Base-by-base conservation (phyloP, 148 eudicot species). In the Vaccinium corymbosum region DNA sequence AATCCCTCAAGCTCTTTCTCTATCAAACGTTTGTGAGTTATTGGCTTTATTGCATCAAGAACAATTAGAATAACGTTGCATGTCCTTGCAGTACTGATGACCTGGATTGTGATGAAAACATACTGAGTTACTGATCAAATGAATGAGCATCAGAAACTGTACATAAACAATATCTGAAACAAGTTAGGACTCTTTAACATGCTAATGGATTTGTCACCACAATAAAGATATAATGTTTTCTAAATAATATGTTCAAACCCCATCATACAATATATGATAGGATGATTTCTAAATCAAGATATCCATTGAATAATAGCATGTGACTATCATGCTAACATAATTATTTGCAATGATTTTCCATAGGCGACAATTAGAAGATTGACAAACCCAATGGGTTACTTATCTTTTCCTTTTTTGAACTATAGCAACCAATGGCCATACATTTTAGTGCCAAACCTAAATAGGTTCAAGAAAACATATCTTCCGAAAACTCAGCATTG, bases 1-100 rank as follows among this genome's bases (percentile, higher is more conserved):
- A 97, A 97, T 81, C 99, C 99, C 82, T 97, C 99, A 62, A 97
- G 97, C 93, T 97, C 99, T 86, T 97, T 97, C 87, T 97, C 99
- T 78, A 97, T 97, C 55, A 97, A 88, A 80, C 99, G 96, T 90
- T 97, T 97, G 90, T 97, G 99, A 85, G 99, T 97, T 79, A 97
- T 95, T 11, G 99, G 99, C 88, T 97, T 97, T 86, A 97, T 97
- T 84, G 98, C 99, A 89, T 97, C 99, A 83, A 97, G 93, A 85
- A 97, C 98, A 87, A 97, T 97, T 62, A 97, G 84, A 83, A 97
- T 97, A 88, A 94, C 90, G 87, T 94, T 97, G 90, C 99, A 97
- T 52, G 99, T 97, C 90, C 98, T 91, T 38, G 99, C 98, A 79
- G 99, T 97, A 84, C 99, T 97, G 93, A 97, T 97, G 82, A 97